phyloP scores from a whole-genome alignment of 768 basidiomycete species.

The Gloeophyllum trabeum region DNA sequence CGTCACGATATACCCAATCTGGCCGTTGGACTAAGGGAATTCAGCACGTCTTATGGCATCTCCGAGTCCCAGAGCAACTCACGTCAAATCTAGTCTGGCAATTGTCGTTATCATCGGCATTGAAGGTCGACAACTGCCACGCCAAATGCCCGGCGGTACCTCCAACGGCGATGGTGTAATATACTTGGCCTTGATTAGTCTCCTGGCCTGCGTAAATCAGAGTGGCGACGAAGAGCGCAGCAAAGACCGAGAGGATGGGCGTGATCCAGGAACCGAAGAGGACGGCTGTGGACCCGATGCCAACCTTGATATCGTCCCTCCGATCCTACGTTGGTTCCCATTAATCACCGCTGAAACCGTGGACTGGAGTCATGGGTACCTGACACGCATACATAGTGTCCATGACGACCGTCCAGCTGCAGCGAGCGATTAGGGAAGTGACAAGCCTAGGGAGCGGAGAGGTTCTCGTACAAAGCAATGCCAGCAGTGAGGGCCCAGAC shows the following conservation, averaged over 20 bases:
- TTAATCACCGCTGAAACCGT: no score
- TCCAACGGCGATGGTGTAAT: slow-evolving; percentile 34
- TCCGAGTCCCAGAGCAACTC: no score
- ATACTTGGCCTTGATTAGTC: slow-evolving; percentile 39
- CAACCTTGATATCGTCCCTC: slow-evolving; percentile 57
- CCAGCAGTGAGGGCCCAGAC: no score
- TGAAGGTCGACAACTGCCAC: slow-evolving; percentile 35
- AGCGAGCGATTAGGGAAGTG: no score
- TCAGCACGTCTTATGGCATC: no score
- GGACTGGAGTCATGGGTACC: no score
- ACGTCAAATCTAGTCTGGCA: slow-evolving; percentile 38
- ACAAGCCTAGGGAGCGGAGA: no score
- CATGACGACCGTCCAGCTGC: slow-evolving; percentile 35
- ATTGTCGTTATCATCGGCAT: slow-evolving; percentile 31
- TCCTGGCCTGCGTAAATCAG: slow-evolving; percentile 40
- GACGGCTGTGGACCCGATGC: slow-evolving; percentile 70
- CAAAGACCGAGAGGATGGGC: slow-evolving; percentile 43
- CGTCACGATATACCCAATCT: no score
- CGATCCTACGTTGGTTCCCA: no score
- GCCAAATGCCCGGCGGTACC: slow-evolving; percentile 30
- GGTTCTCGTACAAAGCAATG: no score
- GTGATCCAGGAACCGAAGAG: slow-evolving; percentile 53
- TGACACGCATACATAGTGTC: slow-evolving; percentile 72
- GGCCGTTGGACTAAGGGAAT: no score
- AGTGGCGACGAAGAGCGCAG: slow-evolving; percentile 35